Conservation (phyloP, 441 rosid genomes). For the Populus hybrid region DNA sequence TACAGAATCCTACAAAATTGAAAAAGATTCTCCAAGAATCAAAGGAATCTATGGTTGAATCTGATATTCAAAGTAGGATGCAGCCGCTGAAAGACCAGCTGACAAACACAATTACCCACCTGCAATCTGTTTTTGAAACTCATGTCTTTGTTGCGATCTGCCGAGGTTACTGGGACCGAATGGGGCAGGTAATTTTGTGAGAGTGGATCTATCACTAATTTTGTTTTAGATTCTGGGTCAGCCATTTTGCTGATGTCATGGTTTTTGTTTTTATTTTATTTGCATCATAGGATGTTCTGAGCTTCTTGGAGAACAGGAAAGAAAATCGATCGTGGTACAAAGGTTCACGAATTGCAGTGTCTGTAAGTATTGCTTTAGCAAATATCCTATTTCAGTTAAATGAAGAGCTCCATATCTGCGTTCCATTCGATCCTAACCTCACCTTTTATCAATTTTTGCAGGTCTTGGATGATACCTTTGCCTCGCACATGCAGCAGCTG, state of each 20-base stretch:
- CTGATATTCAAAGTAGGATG: conserved; percentile 74
- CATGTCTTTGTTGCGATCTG: conserved; percentile 75
- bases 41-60: conserved; percentile 74
- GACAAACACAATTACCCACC: conserved; percentile 64
- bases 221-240: background rate
- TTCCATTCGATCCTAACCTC: background rate
- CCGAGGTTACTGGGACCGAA: conserved; percentile 92
- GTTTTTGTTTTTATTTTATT: no score
- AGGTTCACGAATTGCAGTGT: conserved; percentile 87
- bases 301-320: background rate
- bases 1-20: conserved; percentile 75
- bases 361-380: conserved; percentile 42
- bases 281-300: background rate
- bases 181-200: conserved; percentile 67
- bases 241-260: background rate
- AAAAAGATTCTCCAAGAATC: conserved; percentile 89
- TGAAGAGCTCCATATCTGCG: background rate
- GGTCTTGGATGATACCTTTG: conserved; percentile 83
- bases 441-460: conserved; percentile 17
- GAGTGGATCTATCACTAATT: background rate
- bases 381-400: background rate
- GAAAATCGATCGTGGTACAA: conserved; percentile 72
- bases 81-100: conserved; percentile 81
- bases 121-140: conserved; percentile 72
- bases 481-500: conserved; percentile 73